Conservation (phyloP, 2,329 filamentous ascomycete genomes). For the Trichoderma afroharzianum region DNA sequence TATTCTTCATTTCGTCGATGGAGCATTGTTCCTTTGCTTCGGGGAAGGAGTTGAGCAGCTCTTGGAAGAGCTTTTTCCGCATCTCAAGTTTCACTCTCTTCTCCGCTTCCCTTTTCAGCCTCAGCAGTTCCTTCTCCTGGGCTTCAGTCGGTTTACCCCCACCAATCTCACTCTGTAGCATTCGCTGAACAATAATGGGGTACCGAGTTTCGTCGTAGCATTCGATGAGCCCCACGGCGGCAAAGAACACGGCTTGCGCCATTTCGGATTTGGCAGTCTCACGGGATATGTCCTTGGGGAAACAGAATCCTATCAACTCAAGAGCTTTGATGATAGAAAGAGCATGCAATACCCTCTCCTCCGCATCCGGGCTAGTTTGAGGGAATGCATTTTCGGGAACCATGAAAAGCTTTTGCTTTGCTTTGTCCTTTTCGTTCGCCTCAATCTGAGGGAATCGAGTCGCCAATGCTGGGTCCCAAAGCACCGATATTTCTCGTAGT, state of each 20-base stretch:
- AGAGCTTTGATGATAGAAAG: slow-evolving; percentile 12
- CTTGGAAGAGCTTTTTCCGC: slow-evolving; percentile 4
- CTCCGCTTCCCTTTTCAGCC: neutral
- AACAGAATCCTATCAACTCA: neutral
- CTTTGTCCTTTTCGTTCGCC: neutral
- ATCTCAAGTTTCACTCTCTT: slow-evolving; percentile 2
- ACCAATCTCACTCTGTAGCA: neutral
- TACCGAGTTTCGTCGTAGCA: neutral
- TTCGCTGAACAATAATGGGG: neutral
- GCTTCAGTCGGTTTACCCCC: neutral
- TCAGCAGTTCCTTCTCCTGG: neutral
- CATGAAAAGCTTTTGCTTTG: neutral
- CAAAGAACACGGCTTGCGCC: slow-evolving; percentile 11
- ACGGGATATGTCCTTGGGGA: slow-evolving; percentile 6
- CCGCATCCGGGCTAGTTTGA: neutral
- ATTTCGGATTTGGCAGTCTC: slow-evolving; percentile 14
- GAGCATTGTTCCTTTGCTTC: neutral
- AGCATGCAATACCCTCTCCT: neutral
- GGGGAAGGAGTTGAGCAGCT: neutral
- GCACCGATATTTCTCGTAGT: neutral
- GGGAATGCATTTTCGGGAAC: neutral
- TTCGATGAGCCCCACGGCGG: neutral
- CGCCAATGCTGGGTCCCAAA: neutral
- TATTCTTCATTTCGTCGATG: neutral
- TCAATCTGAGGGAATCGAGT: neutral